phyloP scores from a whole-genome alignment of 2,329 filamentous ascomycete species.

The Dactylellina sp. region DNA sequence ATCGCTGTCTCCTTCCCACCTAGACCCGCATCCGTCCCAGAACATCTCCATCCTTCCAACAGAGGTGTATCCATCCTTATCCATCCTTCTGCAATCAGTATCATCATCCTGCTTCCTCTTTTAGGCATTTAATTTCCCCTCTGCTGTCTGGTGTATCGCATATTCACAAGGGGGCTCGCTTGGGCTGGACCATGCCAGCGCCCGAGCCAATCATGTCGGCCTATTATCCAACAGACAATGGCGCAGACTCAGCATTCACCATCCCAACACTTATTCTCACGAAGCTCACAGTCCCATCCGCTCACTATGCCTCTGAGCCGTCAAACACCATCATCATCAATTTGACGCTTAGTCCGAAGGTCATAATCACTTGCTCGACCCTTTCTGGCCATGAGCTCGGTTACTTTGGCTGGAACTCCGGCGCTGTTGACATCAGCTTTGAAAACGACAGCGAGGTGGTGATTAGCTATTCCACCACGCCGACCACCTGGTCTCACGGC shows the following conservation, averaged over 20 bases:
- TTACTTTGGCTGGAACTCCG: slow-evolving; percentile 54
- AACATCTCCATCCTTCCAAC: slow-evolving; percentile 8
- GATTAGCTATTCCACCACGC: slow-evolving; percentile 53
- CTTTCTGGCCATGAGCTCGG: slow-evolving; percentile 49
- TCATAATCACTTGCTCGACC: slow-evolving; percentile 51
- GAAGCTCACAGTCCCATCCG: slow-evolving; percentile 45
- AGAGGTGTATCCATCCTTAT: too few relatives aligned
- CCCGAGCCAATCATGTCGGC: slow-evolving; percentile 47
- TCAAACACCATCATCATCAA: slow-evolving; percentile 52
- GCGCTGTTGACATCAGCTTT: slow-evolving; percentile 48
- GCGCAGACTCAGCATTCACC: slow-evolving; percentile 24
- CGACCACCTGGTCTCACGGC: slow-evolving; percentile 50
- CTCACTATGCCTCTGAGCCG: slow-evolving; percentile 35
- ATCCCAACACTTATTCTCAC: slow-evolving; percentile 50
- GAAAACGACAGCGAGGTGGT: slow-evolving; percentile 50
- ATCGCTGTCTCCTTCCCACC: slow-evolving; percentile 3
- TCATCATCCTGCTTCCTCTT: slow-evolving; percentile 4
- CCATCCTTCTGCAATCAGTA: neutral
- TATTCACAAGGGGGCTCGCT: slow-evolving; percentile 30
- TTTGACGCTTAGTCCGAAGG: slow-evolving; percentile 38
- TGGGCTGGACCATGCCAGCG: slow-evolving; percentile 29
- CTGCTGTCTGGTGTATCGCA: slow-evolving; percentile 9
- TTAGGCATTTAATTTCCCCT: slow-evolving; percentile 8
- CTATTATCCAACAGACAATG: slow-evolving; percentile 22
- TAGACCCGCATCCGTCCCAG: slow-evolving; percentile 5